Evolutionary conservation across 1,284 basidiomycete species (phyloP), one percentile per base, ranked within the genome.

Genomic region (Trichosporon coremiiforme): DNA sequence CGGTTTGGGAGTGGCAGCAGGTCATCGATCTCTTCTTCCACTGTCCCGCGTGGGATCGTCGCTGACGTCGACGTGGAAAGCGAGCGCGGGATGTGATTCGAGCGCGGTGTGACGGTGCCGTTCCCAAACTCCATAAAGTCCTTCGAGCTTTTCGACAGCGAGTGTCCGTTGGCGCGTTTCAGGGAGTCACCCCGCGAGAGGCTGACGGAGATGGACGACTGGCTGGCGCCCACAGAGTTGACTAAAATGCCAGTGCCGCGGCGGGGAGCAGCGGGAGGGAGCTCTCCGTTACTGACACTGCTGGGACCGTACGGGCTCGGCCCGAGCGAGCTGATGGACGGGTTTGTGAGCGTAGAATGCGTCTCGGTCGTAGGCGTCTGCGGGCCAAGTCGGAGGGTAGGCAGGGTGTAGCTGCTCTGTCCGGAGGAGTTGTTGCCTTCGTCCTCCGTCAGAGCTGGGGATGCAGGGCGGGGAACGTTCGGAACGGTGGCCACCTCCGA

Each of bases 301-400:
- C 64, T 68, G 2, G 62, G 55, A 45, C 66, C 66, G 6, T 53
- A 53, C 20, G 50, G 25, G 20, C 50, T 53, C 10, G 57, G 57
- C 8, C 57, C 57, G 17, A 62, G 15, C 10, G 57, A 62, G 31
- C 57, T 62, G 25, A 65, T 68, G 45, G 66, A 65, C n/a, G 67
- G 62, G 35, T 66, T 69, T n/a, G 66, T 69, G 47, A 69, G 29
- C 50, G 69, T 73, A 9, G 67, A 70, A 13, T 68, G 69, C 29
- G 66, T 31, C 33, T 70, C 69, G 15, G 64, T 64, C 10, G 33
- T 57, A 10, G 45, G 20, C 0, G 45, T 29, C 5, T 70, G 68
- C 0, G 72, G 72, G 5, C 72, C 72, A 12, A 73, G 70, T 7
- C 72, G 72, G 3, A 73, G 68, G 2, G 72, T 60, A 0, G 72